A percentile compares a stretch with the other conserved stretches of the same genome.
Evolutionary conservation across 768 basidiomycete species (phyloP).

Genomic region (Agrocybe praecox): DNA sequence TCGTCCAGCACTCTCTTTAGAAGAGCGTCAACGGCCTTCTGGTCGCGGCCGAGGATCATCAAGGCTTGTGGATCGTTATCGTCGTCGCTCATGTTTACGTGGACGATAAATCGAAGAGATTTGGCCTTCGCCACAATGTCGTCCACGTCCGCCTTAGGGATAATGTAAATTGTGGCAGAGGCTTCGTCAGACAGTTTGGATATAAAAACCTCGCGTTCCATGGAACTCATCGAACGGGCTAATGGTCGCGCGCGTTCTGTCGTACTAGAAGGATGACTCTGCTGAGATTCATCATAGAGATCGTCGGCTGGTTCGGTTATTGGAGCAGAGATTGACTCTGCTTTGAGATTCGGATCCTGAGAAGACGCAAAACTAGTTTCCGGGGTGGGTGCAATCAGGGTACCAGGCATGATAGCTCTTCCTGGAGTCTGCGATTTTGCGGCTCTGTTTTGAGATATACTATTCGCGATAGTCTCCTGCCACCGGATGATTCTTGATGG

Average conservation of each 20-base stretch:
- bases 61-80: constrained; percentile 42
- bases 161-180: constrained; percentile 49
- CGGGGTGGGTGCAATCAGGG: constrained; percentile 52
- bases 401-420: constrained; percentile 57
- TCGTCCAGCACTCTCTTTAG: constrained; percentile 33
- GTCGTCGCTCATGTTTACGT: constrained; percentile 38
- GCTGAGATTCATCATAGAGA: constrained; percentile 16
- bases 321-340: constrained; percentile 8
- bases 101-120: constrained; percentile 44
- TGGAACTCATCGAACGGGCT: constrained; percentile 50
- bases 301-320: background rate
- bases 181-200: constrained; percentile 42
- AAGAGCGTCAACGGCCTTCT: constrained; percentile 45
- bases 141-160: constrained; percentile 47
- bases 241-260: constrained; percentile 31
- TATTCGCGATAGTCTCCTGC: constrained; percentile 29
- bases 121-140: constrained; percentile 41
- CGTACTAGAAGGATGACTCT: constrained; percentile 14
- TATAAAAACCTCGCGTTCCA: constrained; percentile 54
- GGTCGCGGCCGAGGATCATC: constrained; percentile 55
- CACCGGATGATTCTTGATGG: constrained; percentile 34
- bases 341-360: constrained; percentile 4
- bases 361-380: constrained; percentile 33
- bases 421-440: constrained; percentile 25
- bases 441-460: constrained; percentile 19